Percentiles rank a stretch among this genome's conserved stretches.
phyloP scores from a whole-genome alignment of 2,329 filamentous ascomycete species.

The Aureobasidium sp. region DNA sequence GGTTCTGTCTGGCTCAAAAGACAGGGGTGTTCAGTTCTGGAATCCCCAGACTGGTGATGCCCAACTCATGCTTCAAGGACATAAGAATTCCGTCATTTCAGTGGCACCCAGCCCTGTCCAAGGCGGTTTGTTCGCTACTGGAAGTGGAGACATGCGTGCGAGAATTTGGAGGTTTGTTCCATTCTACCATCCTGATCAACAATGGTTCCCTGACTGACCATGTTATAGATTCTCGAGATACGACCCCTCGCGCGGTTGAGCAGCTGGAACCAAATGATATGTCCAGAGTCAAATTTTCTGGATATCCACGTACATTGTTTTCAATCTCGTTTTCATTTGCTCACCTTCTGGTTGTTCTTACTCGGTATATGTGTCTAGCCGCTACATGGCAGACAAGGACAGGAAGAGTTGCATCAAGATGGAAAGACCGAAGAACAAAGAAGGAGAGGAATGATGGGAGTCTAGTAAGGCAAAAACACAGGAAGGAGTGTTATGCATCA shows the following conservation, averaged over 20 bases:
- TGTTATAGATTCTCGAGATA: not conserved
- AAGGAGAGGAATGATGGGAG: not conserved
- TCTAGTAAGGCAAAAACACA: not conserved
- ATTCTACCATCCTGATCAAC: no score
- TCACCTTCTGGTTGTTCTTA: not conserved
- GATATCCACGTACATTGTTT: not conserved
- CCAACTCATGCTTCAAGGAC: constrained; percentile 96
- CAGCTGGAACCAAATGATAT: not conserved
- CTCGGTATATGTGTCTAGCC: not conserved
- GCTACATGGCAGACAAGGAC: not conserved
- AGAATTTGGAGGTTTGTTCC: constrained; percentile 75
- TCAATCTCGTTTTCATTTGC: not conserved
- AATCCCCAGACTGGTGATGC: constrained; percentile 87
- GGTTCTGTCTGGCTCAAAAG: constrained; percentile 97
- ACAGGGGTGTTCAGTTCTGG: constrained; percentile 97
- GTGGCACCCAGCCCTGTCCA: constrained; percentile 79
- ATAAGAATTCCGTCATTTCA: constrained; percentile 98
- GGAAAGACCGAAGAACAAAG: not conserved
- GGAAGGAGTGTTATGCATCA: not conserved
- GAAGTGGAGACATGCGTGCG: constrained; percentile 94
- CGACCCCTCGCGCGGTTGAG: not conserved
- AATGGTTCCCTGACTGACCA: not conserved
- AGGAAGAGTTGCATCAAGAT: not conserved
- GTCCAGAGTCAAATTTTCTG: not conserved
- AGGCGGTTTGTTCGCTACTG: constrained; percentile 85